These are phyloP conservation scores for Raphanus sativus DNA, from an alignment of 345 rosid genomes.

Conservation along the genomic window DNA sequence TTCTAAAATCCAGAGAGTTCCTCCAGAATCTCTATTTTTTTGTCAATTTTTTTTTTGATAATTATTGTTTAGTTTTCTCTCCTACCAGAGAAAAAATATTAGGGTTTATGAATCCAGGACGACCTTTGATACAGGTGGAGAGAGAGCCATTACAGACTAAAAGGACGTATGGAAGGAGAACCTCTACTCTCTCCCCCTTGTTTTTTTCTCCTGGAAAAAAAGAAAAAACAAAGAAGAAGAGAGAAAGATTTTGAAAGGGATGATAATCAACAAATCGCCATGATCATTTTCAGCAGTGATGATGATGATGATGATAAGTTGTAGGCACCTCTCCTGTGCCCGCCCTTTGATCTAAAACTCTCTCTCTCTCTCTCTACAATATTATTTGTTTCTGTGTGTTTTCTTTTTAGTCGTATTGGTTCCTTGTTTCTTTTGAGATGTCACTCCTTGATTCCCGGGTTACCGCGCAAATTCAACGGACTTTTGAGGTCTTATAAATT, in stretches of 20 bases:
- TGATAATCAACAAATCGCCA: slow-evolving; percentile 12
- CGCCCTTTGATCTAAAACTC: neutral
- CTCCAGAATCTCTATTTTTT: neutral
- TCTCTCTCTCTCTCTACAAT: neutral
- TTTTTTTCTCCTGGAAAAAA: slow-evolving; percentile 21
- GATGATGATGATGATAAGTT: slow-evolving; percentile 22
- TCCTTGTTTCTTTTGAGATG: slow-evolving; percentile 11
- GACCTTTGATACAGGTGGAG: slow-evolving; percentile 19
- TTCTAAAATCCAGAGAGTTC: neutral
- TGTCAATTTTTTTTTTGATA: neutral
- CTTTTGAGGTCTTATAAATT: neutral
- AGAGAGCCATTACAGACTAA: slow-evolving; percentile 7
- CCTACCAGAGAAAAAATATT: neutral
- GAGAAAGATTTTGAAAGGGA: neutral
- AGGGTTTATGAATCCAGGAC: slow-evolving; percentile 16
- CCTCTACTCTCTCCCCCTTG: slow-evolving; percentile 21
- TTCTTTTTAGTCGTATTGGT: neutral
- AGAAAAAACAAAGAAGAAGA: neutral
- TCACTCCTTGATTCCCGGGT: slow-evolving; percentile 49
- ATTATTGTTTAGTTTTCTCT: neutral
- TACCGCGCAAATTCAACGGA: slow-evolving; percentile 50
- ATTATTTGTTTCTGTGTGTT: slow-evolving; percentile 16
- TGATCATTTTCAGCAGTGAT: slow-evolving; percentile 10
- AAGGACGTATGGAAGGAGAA: slow-evolving; percentile 17
- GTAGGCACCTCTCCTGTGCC: slow-evolving; percentile 34